Base-by-base conservation (phyloP, 1,284 basidiomycete genomes). In the Rhodotorula sp. region DNA sequence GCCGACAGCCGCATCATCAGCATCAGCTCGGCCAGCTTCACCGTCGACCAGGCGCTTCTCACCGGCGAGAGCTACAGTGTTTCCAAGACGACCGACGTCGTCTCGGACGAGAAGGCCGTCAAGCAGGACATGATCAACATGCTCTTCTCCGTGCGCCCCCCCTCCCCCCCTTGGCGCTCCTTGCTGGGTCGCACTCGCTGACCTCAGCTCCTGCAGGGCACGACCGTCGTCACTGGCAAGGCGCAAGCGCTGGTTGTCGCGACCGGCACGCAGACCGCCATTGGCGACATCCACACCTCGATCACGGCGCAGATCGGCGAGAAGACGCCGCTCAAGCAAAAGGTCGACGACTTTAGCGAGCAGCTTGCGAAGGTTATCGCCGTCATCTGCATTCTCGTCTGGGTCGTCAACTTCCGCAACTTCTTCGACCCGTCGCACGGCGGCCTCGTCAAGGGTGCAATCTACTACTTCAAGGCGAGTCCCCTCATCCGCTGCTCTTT, bases 91-190 rank as follows among this genome's bases (percentile, higher is more conserved):
- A 80, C 86, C 8, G 87, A 87, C 25, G 83, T 85, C 22, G 88
- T 97, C 51, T 77, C 84, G 13, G 77, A 78, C 41, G 72, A 81
- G 51, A 85, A 84, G 70, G 94, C 94, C 6, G 95, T 97, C 71
- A 95, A 96, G 83, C 94, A 97, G 82, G 94, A 97, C 79, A 94
- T 94, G 93, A 88, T 86, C 71, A 97, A 97, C 82, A 96, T 95
- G 82, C 84, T 97, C 25, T 97, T 97, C 82, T 90, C 92, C 21
- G 91, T 92, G 76, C 79, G 88, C 83, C 21, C 29, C 50, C 66
- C 12, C 22, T 41, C 12, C 37, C 19, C 37, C 21, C 1, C 25
- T 36, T 32, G 8, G 10, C 13, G n/a, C n/a, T n/a, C n/a, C n/a
- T n/a, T n/a, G n/a, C 39, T 44, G 9, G 44, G 44, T 19, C n/a